Evolutionary conservation across 1,284 basidiomycete genomes (phyloP), one percentile per base, ranked within the genome.

Genomic region (Malassezia equina): DNA sequence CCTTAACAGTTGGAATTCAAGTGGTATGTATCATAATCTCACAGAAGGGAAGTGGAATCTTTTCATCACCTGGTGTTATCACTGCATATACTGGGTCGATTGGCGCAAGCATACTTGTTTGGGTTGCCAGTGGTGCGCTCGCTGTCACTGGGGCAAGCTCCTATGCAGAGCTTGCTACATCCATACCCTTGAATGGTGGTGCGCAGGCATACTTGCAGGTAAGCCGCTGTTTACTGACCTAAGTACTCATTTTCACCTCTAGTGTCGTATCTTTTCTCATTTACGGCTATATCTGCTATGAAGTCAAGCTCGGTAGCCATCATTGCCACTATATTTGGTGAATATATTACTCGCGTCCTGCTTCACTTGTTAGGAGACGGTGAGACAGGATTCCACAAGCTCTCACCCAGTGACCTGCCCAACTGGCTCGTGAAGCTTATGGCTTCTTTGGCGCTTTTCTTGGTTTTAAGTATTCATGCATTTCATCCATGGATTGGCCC

Each of bases 351-450:
- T 40, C 73, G 80, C 5, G 76, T 81, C 43, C 51, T 80, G 19
- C 78, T 76, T 46, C 78, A 80, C 48, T 64, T 75, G 3, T 4
- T 42, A 7, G 57, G 54, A 79, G 51, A 63, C 50, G 53, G 55
- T 0, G 31, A 57, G 17, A 84, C 62, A 78, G 87, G 59, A 80
- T 86, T 69, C 84, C 82, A 81, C 82, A 85, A 69, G 79, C 77
- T 53, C 80, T 69, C 80, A 83, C 53, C 64, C 7, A 83, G 86
- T 67, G 82, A 81, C 40, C 84, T 93, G 51, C 89, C 91, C 29
- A 82, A 85, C 60, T 94, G 89, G 90, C 83, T 86, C n/a, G 88
- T 88, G 77, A 94, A 93, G 77, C 76, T 90, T 55, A 88, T 87
- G 24, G 93, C 88, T 7, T 76, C 82, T 33, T 75, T 80, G 40